phyloP scores from a whole-genome alignment of 2,329 filamentous ascomycete species.

The Colletotrichum orchidophilum region DNA sequence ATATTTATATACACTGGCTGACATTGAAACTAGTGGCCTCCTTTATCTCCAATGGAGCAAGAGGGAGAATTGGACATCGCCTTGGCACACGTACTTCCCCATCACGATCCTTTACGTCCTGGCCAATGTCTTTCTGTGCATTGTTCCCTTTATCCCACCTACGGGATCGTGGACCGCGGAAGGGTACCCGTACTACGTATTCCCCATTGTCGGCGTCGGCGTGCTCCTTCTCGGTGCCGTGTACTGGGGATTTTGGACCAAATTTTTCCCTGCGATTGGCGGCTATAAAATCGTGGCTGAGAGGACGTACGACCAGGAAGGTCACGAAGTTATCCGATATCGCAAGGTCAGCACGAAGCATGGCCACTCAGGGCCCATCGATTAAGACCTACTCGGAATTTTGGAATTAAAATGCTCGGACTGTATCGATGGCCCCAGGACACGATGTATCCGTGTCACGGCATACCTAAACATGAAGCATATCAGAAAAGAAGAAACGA shows the following conservation, averaged over 20 bases:
- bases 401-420: no score
- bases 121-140: slow-evolving; percentile 60
- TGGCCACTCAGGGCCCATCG: not conserved
- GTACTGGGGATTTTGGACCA: slow-evolving; percentile 65
- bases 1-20: not conserved
- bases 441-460: no score
- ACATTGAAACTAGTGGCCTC: slow-evolving; percentile 48
- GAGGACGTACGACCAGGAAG: slow-evolving; percentile 50
- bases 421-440: no score
- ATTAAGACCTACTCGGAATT: no score
- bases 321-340: slow-evolving; percentile 52
- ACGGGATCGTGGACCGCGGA: slow-evolving; percentile 55
- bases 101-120: slow-evolving; percentile 59
- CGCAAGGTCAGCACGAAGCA: slow-evolving; percentile 40
- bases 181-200: slow-evolving; percentile 65
- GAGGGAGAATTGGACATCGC: slow-evolving; percentile 61
- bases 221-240: slow-evolving; percentile 59
- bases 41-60: slow-evolving; percentile 61
- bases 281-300: slow-evolving; percentile 60
- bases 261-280: slow-evolving; percentile 57
- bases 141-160: slow-evolving; percentile 66
- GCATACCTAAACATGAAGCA: no score
- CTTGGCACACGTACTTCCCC: slow-evolving; percentile 60
- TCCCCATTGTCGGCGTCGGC: slow-evolving; percentile 63
- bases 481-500: no score